A percentile compares a stretch with the other conserved stretches of the same genome.
These are phyloP conservation scores for Candida bentonensis DNA, from an alignment of 805 yeast species.

Conservation along the genomic window DNA sequence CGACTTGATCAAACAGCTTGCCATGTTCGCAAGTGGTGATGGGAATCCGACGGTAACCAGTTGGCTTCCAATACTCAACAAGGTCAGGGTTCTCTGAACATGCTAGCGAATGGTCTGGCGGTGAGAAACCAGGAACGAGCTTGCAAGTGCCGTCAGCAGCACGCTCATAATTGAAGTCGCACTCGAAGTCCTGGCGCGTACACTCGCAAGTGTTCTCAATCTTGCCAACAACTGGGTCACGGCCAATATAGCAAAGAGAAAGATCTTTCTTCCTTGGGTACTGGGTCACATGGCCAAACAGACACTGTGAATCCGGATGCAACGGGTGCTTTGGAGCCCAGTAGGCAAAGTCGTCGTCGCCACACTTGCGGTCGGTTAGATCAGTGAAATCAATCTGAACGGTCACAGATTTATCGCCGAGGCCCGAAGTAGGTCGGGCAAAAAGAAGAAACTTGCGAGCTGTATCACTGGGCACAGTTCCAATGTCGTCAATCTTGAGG, in stretches of 20 bases:
- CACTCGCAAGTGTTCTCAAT: constrained; percentile 62
- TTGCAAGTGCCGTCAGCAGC: constrained; percentile 66
- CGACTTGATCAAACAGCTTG: constrained; percentile 48
- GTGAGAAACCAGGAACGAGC: constrained; percentile 58
- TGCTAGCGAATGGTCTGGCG: constrained; percentile 47
- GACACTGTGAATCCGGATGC: constrained; percentile 29
- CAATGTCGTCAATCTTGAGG: constrained; percentile 52
- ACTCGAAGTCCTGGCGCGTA: constrained; percentile 77
- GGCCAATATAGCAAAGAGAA: constrained; percentile 44
- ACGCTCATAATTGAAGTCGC: constrained; percentile 74
- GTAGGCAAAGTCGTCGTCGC: constrained; percentile 47
- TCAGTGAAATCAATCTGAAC: constrained; percentile 45
- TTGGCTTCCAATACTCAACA: constrained; percentile 68
- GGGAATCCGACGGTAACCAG: constrained; percentile 85
- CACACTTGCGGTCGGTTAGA: constrained; percentile 41
- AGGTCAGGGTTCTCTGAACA: constrained; percentile 41
- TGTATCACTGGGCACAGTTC: constrained; percentile 88
- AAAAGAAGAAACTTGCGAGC: constrained; percentile 63
- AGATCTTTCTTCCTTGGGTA: constrained; percentile 47
- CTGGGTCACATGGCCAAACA: constrained; percentile 56
- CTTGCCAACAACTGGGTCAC: constrained; percentile 22
- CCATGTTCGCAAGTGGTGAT: constrained; percentile 81
- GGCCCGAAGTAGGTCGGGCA: constrained; percentile 31
- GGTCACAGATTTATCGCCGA: constrained; percentile 33
- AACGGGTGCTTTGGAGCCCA: constrained; percentile 49